phyloP scores from a whole-genome alignment of 176 grass and related monocot genomes.

The Tillandsia leiboldiana region DNA sequence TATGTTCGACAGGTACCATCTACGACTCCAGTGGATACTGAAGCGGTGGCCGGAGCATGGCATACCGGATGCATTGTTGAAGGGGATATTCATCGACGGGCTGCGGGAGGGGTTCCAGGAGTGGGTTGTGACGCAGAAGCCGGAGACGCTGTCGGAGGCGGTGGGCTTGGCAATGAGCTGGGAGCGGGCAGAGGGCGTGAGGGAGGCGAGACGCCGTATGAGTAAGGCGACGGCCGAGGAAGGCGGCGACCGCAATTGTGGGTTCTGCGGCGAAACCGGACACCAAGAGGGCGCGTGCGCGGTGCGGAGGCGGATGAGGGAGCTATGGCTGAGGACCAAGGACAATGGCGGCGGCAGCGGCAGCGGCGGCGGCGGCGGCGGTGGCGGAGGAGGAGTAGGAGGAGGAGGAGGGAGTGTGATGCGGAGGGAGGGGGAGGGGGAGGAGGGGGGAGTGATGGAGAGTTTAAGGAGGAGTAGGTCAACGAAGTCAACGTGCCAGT shows the following conservation, averaged over 20 bases:
- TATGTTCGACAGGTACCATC: constrained; percentile 32
- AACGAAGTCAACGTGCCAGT: constrained; percentile 28
- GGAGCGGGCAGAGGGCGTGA: constrained; percentile 39
- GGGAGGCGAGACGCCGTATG: constrained; percentile 28
- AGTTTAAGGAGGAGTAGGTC: constrained; percentile 24
- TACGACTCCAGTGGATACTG: constrained; percentile 44
- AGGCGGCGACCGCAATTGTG: constrained; percentile 6
- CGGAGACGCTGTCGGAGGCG: constrained; percentile 27
- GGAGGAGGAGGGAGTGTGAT: constrained; percentile 14
- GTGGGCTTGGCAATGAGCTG: constrained; percentile 40
- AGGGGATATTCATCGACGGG: constrained; percentile 39
- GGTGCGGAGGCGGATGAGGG: constrained; percentile 32
- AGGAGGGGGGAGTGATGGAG: constrained; percentile 29
- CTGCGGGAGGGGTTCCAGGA: constrained; percentile 40
- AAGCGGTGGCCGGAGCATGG: constrained; percentile 27
- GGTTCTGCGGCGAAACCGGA: constrained; percentile 25
- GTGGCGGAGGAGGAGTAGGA: neutral
- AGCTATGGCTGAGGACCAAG: constrained; percentile 21
- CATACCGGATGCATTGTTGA: constrained; percentile 25
- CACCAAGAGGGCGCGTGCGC: constrained; percentile 34
- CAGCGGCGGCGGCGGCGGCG: neutral
- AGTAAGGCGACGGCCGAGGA: neutral
- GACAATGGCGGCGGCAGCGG: no score
- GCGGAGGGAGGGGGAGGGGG: constrained; percentile 5
- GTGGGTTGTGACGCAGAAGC: constrained; percentile 34